Evolutionary conservation across 2,329 filamentous ascomycete genomes (phyloP).

Genomic region (Lachnellula arida): DNA sequence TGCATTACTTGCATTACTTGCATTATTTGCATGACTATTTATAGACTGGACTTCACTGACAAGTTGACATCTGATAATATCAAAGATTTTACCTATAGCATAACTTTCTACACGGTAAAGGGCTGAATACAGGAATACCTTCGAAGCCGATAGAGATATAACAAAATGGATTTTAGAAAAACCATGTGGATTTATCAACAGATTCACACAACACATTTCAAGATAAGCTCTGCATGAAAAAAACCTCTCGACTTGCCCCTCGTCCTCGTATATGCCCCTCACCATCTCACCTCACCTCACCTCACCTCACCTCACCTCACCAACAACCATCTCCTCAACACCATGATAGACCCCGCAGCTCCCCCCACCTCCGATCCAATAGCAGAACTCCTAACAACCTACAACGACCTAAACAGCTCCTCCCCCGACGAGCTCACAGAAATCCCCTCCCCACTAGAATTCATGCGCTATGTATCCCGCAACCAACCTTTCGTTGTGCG

Average conservation of each 20-base stretch:
- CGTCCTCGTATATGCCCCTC: neutral
- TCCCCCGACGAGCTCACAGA: constrained; percentile 55
- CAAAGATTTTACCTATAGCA: too few relatives aligned
- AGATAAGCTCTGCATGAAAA: neutral
- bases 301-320: neutral
- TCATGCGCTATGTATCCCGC: constrained; percentile 69
- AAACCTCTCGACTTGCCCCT: neutral
- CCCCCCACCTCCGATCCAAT: constrained; percentile 37
- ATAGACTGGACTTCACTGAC: too few relatives aligned
- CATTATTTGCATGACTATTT: too few relatives aligned
- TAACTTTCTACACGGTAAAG: too few relatives aligned
- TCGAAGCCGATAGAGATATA: too few relatives aligned
- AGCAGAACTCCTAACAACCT: constrained; percentile 58
- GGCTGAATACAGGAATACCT: too few relatives aligned
- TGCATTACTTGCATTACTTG: too few relatives aligned
- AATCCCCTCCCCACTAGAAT: constrained; percentile 70
- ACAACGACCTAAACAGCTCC: constrained; percentile 65
- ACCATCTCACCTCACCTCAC: too few relatives aligned
- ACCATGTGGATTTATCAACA: too few relatives aligned
- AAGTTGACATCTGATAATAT: too few relatives aligned
- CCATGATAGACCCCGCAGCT: constrained; percentile 3
- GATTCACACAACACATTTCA: neutral
- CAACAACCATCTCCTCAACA: neutral
- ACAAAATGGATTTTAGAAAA: too few relatives aligned
- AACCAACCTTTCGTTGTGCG: constrained; percentile 74